phyloP scores from a whole-genome alignment of 1,284 basidiomycete species.

The Neolentinus lepideus region DNA sequence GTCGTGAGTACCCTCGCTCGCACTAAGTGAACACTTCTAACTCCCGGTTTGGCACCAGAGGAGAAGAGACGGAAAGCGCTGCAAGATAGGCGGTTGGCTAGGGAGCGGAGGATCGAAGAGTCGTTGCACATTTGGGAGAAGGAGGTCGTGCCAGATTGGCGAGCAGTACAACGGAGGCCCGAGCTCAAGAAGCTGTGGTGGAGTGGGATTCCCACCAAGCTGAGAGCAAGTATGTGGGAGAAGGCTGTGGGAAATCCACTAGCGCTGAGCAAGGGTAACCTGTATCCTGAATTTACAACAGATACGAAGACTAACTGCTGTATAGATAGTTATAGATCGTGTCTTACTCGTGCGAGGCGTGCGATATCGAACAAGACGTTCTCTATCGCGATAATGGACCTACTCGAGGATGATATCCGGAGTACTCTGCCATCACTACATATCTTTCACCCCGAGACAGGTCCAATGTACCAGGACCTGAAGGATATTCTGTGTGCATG shows the following conservation, averaged over 20 bases:
- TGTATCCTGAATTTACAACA: slow-evolving; percentile 2
- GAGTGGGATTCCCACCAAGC: slow-evolving; percentile 82
- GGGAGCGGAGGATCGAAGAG: slow-evolving; percentile 65
- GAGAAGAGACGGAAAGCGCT: slow-evolving; percentile 60
- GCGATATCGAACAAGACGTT: slow-evolving; percentile 69
- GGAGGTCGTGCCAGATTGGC: slow-evolving; percentile 81
- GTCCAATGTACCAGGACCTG: slow-evolving; percentile 83
- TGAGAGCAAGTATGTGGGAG: slow-evolving; percentile 86
- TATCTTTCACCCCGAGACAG: slow-evolving; percentile 73
- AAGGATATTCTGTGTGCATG: slow-evolving; percentile 87
- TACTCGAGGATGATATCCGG: slow-evolving; percentile 77
- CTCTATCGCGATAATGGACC: slow-evolving; percentile 58
- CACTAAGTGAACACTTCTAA: background rate
- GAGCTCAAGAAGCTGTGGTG: slow-evolving; percentile 81
- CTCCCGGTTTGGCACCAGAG: slow-evolving; percentile 33
- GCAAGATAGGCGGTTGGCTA: slow-evolving; percentile 56
- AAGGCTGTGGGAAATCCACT: slow-evolving; percentile 84
- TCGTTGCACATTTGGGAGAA: slow-evolving; percentile 72
- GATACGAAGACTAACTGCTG: background rate
- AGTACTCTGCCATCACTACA: slow-evolving; percentile 83
- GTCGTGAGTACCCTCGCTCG: background rate
- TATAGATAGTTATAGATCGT: slow-evolving; percentile 73
- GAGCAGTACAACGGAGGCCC: slow-evolving; percentile 58
- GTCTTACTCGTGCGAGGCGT: slow-evolving; percentile 67
- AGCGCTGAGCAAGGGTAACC: slow-evolving; percentile 77